Conservation (phyloP, 352 stramenopile genomes). For the Plasmopara viticola region DNA sequence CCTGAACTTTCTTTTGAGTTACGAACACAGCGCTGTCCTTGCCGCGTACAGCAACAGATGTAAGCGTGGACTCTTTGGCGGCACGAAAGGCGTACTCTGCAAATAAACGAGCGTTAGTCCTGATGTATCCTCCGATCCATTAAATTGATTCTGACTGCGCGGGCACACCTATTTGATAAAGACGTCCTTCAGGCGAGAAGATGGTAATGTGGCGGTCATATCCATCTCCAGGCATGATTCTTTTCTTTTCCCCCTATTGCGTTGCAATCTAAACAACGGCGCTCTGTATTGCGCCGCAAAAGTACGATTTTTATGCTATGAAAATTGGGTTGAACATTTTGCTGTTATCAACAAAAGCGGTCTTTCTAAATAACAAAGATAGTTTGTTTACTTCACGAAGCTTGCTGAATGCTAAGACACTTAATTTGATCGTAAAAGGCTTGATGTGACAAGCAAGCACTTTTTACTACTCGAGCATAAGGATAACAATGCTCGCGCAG, state of each 20-base stretch:
- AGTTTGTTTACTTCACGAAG: no score
- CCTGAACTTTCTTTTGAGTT: conserved; percentile 98
- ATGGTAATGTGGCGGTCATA: conserved; percentile 96
- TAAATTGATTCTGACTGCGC: background rate
- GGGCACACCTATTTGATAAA: conserved; percentile 95
- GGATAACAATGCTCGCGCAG: no score
- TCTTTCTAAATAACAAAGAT: no score
- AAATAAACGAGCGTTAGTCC: conserved; percentile 70
- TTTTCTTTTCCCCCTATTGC: conserved; percentile 8
- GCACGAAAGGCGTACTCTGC: conserved; percentile 98
- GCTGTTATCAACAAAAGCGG: no score
- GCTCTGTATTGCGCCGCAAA: background rate
- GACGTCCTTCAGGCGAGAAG: conserved; percentile 96
- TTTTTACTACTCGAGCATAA: no score
- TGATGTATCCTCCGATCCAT: background rate
- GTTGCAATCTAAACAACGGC: conserved; percentile 16
- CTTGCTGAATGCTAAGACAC: no score
- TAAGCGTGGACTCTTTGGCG: conserved; percentile 91
- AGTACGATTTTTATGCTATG: conserved; percentile 1
- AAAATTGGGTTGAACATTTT: no score
- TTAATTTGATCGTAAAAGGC: no score
- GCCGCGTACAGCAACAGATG: conserved; percentile 93
- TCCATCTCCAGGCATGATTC: conserved; percentile 77
- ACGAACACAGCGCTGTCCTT: conserved; percentile 93
- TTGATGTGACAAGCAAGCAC: no score